Conservation (phyloP, 257 asterid species). For the Solanum corneliomulleri region DNA sequence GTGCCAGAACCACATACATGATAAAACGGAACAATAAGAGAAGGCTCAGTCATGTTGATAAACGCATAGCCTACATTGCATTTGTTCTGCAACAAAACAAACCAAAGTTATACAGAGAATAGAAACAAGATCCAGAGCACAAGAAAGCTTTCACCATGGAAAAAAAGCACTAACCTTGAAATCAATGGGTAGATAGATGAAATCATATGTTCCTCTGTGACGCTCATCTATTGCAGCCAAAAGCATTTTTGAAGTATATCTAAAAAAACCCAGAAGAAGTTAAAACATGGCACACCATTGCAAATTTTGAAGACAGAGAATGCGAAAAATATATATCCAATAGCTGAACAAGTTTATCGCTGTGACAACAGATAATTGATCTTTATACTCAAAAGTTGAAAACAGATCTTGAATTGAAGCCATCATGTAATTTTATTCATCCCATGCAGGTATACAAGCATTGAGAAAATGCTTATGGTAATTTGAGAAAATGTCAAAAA, state of each 20-base stretch:
- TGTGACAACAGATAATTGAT: background rate
- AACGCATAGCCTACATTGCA: constrained; percentile 99
- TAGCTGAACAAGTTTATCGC: background rate
- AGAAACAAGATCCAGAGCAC: constrained; percentile 1
- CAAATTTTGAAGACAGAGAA: background rate
- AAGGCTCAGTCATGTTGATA: constrained; percentile 91
- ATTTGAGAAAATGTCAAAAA: background rate
- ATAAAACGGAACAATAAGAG: constrained; percentile 76
- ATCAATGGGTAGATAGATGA: constrained; percentile 90
- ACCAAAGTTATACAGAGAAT: background rate
- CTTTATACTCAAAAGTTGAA: background rate
- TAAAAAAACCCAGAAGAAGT: constrained; percentile 16
- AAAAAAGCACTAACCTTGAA: constrained; percentile 61
- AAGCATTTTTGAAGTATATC: constrained; percentile 99
- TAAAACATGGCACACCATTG: background rate
- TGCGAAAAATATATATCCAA: background rate
- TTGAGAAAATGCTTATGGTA: too few relatives aligned
- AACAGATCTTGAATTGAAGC: background rate
- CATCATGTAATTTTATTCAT: background rate
- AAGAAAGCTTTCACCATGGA: background rate
- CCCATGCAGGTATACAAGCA: background rate
- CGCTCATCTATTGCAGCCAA: constrained; percentile 94
- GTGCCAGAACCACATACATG: constrained; percentile 28
- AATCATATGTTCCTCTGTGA: constrained; percentile 92
- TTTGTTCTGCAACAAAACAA: constrained; percentile 68